These are phyloP conservation scores for Penicillium expansum DNA, from an alignment of 2,329 filamentous ascomycete genomes.

Conservation along the genomic window DNA sequence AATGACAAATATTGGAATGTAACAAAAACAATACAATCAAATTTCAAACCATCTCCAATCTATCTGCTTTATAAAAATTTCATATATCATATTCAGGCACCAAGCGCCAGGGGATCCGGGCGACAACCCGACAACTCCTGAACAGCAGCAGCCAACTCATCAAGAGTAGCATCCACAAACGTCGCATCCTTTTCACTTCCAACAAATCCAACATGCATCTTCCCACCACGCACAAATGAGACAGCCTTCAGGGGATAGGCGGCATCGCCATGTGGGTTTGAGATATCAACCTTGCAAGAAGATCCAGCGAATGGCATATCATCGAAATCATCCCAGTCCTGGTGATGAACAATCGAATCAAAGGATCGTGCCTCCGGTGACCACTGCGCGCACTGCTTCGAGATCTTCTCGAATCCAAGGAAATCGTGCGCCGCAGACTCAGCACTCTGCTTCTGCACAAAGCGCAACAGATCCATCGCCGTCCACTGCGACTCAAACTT, in stretches of 20 bases:
- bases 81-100: constrained; percentile 7
- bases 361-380: constrained; percentile 45
- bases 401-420: constrained; percentile 52
- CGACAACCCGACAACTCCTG: constrained; percentile 32
- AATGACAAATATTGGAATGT: not conserved
- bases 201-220: constrained; percentile 59
- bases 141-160: constrained; percentile 49
- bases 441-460: constrained; percentile 54
- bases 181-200: constrained; percentile 49
- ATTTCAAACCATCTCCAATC: not conserved
- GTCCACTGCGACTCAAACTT: constrained; percentile 51
- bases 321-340: constrained; percentile 62
- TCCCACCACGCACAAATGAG: constrained; percentile 54
- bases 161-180: constrained; percentile 53
- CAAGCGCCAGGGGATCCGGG: constrained; percentile 6
- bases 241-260: constrained; percentile 34
- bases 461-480: constrained; percentile 47
- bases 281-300: constrained; percentile 53
- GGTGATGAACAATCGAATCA: constrained; percentile 56
- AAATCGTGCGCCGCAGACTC: constrained; percentile 53
- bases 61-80: constrained; percentile 1
- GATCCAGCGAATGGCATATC: constrained; percentile 38
- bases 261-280: constrained; percentile 57
- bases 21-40: not conserved
- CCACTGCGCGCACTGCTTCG: constrained; percentile 49